These are phyloP conservation scores for Blastocystis sp. DNA, from an alignment of 352 stramenopile species.

Conservation along the genomic window DNA sequence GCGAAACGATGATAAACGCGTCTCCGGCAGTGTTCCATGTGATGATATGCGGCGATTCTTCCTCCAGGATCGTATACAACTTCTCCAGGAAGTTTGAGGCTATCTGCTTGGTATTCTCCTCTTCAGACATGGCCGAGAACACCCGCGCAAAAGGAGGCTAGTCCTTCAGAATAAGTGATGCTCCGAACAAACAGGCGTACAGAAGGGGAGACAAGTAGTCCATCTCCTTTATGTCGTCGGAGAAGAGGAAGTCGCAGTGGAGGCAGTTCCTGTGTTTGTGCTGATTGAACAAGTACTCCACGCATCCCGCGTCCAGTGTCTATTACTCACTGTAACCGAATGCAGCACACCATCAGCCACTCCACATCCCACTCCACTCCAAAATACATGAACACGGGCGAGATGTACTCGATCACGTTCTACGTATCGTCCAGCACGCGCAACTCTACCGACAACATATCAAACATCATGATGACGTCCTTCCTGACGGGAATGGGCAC, in stretches of 20 bases:
- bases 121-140: slow-evolving; percentile 40
- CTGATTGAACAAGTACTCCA: background rate
- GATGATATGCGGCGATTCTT: slow-evolving; percentile 65
- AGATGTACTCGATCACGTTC: too few relatives aligned
- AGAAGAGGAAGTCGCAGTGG: background rate
- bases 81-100: slow-evolving; percentile 61
- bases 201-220: background rate
- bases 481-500: too few relatives aligned
- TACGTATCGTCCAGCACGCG: too few relatives aligned
- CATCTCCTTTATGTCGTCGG: background rate
- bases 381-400: too few relatives aligned
- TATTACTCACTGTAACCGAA: too few relatives aligned
- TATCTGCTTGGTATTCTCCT: slow-evolving; percentile 34
- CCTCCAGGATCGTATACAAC: slow-evolving; percentile 64
- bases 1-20: slow-evolving; percentile 60
- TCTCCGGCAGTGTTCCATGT: slow-evolving; percentile 57
- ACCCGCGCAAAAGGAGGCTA: background rate
- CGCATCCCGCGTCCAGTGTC: too few relatives aligned
- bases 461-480: too few relatives aligned
- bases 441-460: too few relatives aligned
- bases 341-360: too few relatives aligned
- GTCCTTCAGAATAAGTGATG: background rate
- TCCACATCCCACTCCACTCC: too few relatives aligned
- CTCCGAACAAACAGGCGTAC: background rate
- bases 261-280: background rate